phyloP scores from a whole-genome alignment of 306 rosid genomes.

The Rubus idaeus region DNA sequence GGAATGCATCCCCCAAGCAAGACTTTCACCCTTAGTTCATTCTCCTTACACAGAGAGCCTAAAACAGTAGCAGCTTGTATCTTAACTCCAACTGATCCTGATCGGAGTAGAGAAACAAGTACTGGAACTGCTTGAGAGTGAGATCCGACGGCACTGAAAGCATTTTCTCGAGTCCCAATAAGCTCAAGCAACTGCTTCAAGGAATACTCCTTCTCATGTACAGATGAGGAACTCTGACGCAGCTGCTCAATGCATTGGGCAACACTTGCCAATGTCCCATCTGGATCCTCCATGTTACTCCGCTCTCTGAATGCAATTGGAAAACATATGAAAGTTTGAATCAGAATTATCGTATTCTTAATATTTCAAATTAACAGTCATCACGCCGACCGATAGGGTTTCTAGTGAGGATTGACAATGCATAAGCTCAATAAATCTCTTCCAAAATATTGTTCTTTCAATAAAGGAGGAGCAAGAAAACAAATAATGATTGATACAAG shows the following conservation, averaged over 20 bases:
- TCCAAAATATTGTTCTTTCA: background rate
- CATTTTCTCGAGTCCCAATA: constrained; percentile 87
- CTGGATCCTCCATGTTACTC: constrained; percentile 97
- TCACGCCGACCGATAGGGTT: background rate
- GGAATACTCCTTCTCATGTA: constrained; percentile 84
- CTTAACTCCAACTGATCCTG: constrained; percentile 90
- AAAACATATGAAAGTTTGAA: constrained; percentile 28
- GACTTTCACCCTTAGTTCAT: constrained; percentile 93
- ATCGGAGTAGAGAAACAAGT: constrained; percentile 97
- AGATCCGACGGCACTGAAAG: constrained; percentile 99
- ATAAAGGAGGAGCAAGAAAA: background rate
- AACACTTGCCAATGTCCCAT: constrained; percentile 97
- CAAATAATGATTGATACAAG: background rate
- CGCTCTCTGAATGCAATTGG: constrained; percentile 71
- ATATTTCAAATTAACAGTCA: background rate
- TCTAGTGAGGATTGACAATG: background rate
- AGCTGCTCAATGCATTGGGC: constrained; percentile 99
- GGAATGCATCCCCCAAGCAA: constrained; percentile 99
- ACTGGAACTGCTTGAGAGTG: constrained; percentile 99
- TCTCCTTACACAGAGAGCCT: constrained; percentile 94
- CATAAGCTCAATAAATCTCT: constrained; percentile 1
- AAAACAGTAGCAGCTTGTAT: constrained; percentile 94
- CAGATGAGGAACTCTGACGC: constrained; percentile 81
- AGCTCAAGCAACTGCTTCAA: constrained; percentile 82
- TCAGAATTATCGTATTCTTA: background rate